Evolutionary conservation across 2,329 filamentous ascomycete genomes (phyloP).

Genomic region (Alternaria sp.): DNA sequence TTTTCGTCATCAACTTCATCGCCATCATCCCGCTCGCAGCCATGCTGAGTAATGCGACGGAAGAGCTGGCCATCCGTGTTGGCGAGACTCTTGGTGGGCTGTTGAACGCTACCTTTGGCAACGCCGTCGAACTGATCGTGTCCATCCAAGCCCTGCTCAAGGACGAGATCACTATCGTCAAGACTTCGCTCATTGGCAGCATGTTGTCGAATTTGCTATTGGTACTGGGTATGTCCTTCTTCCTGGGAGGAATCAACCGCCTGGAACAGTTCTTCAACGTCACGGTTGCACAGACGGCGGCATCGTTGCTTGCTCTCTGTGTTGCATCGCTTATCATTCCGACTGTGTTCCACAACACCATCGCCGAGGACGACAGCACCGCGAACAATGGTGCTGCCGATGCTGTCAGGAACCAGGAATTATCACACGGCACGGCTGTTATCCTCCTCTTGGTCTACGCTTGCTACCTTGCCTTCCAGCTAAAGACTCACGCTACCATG

Average conservation of each 20-base stretch:
- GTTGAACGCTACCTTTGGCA: conserved; percentile 89
- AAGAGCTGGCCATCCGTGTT: conserved; percentile 79
- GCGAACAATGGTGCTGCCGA: conserved; percentile 23
- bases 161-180: conserved; percentile 80
- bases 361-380: conserved; percentile 31
- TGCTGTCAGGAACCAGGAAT: conserved; percentile 38
- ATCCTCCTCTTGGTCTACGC: conserved; percentile 85
- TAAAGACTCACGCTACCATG: conserved; percentile 80
- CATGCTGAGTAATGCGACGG: conserved; percentile 85
- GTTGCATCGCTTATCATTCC: conserved; percentile 87
- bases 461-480: conserved; percentile 87
- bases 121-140: conserved; percentile 88
- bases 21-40: conserved; percentile 90
- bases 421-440: conserved; percentile 74
- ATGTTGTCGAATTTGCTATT: conserved; percentile 90
- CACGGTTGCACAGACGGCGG: conserved; percentile 87
- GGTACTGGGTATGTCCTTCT: conserved; percentile 91
- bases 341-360: conserved; percentile 70
- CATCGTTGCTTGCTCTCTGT: conserved; percentile 78
- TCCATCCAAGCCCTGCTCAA: conserved; percentile 81
- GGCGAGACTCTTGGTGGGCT: conserved; percentile 89
- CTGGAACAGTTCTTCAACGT: conserved; percentile 89
- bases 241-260: conserved; percentile 80
- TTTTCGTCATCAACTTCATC: conserved; percentile 92
- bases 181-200: conserved; percentile 89